Base-by-base conservation (phyloP, 2,329 filamentous ascomycete species). In the Lojkania enalia region DNA sequence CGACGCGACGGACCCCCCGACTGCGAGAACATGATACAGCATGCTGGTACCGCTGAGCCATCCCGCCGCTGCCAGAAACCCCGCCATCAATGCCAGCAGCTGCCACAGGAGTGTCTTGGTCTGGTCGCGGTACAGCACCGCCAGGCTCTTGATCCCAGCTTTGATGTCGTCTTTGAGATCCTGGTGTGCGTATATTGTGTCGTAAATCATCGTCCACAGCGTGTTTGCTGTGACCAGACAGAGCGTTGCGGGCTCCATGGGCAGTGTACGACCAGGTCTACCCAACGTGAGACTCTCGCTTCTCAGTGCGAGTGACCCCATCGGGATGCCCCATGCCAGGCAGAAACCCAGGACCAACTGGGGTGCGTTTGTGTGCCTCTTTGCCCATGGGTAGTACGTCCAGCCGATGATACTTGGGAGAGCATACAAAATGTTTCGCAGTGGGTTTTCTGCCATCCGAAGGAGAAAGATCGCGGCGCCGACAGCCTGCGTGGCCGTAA, bases 311-410 rank as follows among this genome's bases (percentile, higher is more conserved):
- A 37, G 5, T 15, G 38, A 9, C 11, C 47, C 47, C 3, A 50
- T 31, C 6, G 37, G 13, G 29, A 43, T 20, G 14, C 38, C 47
- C 39, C 38, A 46, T 9, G 32, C 7, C 3, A 50, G 4, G 19
- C 32, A 39, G 12, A 78, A 63, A 5, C 78, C 78, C 11, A 81
- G 62, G 7, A 79, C 74, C 25, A 73, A 66, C 55, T 80, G 78
- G 2, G 78, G 73, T 51, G 75, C 79, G 54, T 79, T 64, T 35
- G 77, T 80, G 31, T 79, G 64, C 20, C 76, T 71, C 59, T 80
- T 81, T 20, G 72, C 73, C 23, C 78, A 71, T 2, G 78, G 77
- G 54, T 80, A 80, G 20, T 72, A 69, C 23, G 69, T 58, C 20
- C 74, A 70, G 11, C 77, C 58, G 2, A 74, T 61, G 15, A 75